phyloP scores from a whole-genome alignment of 2,329 filamentous ascomycete genomes.

The Colletotrichum godetiae region DNA sequence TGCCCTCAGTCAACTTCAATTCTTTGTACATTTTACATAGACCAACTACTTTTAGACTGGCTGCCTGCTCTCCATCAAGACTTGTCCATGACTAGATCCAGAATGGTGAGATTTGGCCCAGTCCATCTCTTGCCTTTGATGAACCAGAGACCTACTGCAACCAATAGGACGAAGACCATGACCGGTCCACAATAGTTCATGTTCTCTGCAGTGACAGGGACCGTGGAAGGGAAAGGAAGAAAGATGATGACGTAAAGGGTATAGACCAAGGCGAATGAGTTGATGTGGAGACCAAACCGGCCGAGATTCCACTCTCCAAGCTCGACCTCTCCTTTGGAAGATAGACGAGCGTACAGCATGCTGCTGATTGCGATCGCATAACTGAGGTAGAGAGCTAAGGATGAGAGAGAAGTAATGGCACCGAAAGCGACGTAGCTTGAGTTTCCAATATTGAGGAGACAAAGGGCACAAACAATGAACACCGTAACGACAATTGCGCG shows the following conservation, averaged over 20 bases:
- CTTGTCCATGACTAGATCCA: not conserved
- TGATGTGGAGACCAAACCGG: conserved; percentile 3
- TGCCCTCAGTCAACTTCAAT: too few relatives aligned
- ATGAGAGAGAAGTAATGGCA: not conserved
- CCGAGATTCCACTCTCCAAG: conserved; percentile 8
- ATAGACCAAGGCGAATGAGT: not conserved
- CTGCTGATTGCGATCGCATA: conserved; percentile 18
- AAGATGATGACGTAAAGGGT: not conserved
- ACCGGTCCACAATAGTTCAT: conserved; percentile 18
- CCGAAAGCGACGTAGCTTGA: conserved; percentile 2
- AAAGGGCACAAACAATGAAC: conserved; percentile 7
- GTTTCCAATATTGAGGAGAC: conserved; percentile 2
- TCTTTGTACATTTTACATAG: too few relatives aligned
- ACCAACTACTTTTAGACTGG: not conserved
- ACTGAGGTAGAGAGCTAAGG: conserved; percentile 8
- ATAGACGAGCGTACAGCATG: conserved; percentile 1
- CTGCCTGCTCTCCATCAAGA: not conserved
- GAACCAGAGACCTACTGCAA: not conserved
- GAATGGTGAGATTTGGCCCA: not conserved
- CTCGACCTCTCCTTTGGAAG: not conserved
- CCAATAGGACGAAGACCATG: not conserved
- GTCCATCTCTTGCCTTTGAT: not conserved
- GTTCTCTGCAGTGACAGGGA: conserved; percentile 3
- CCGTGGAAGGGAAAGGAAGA: not conserved
- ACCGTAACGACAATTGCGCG: conserved; percentile 2